A percentile compares a stretch with the other conserved stretches of the same genome.
phyloP scores from a whole-genome alignment of 176 grass and related monocot genomes.

The Aechmea fasciata region DNA sequence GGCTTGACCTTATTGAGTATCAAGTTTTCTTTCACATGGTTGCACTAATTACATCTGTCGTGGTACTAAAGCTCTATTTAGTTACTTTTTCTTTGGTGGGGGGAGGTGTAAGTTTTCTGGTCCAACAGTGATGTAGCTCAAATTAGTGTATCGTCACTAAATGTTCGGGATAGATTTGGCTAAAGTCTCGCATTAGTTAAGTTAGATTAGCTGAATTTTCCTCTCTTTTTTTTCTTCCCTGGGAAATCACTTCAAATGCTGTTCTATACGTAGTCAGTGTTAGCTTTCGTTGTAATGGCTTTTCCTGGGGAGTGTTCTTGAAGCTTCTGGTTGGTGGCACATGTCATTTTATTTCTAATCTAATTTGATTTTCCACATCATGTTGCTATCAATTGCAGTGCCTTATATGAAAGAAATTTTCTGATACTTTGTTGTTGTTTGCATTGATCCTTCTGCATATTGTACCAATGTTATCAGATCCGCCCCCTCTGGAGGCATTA shows the following conservation, averaged over 20 bases:
- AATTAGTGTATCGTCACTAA: too few species aligned
- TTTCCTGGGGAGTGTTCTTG: not conserved
- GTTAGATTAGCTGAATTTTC: not conserved
- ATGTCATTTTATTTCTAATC: not conserved
- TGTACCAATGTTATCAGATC: not conserved
- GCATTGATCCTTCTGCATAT: not conserved
- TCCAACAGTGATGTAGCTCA: not conserved
- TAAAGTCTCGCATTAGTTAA: not conserved
- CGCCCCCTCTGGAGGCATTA: slow-evolving; percentile 10
- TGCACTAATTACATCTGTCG: not conserved
- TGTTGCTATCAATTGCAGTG: too few species aligned
- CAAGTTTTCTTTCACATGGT: not conserved
- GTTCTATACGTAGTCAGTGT: too few species aligned
- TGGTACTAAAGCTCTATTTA: not conserved
- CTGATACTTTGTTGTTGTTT: not conserved
- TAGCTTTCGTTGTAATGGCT: too few species aligned
- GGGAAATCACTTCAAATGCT: too few species aligned
- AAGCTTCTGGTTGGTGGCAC: not conserved
- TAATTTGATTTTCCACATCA: too few species aligned
- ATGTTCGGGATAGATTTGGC: not conserved
- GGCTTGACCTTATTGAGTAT: not conserved
- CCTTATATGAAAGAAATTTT: not conserved
- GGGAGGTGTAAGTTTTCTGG: not conserved
- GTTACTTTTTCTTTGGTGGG: not conserved
- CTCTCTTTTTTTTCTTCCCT: too few species aligned